Percentiles rank a stretch among this genome's conserved stretches.
Evolutionary conservation across 345 rosid species (phyloP).

Genomic region (Reutealis trisperma): DNA sequence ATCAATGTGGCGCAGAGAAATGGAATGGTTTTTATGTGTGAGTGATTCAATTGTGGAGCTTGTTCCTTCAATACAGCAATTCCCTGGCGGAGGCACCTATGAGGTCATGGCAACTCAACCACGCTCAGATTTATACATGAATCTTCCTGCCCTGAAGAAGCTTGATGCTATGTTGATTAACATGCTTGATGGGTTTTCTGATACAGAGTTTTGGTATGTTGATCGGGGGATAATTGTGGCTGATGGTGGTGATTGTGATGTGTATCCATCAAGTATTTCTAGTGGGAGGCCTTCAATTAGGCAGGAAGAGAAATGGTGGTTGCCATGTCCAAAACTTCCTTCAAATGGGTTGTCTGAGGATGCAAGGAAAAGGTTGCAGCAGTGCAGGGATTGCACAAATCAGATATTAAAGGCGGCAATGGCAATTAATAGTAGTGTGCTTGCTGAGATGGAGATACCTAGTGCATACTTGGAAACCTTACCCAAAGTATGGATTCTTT

Average conservation of each 20-base stretch:
- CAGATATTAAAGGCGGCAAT: slow-evolving; percentile 96
- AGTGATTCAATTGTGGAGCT: slow-evolving; percentile 97
- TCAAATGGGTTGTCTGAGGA: slow-evolving; percentile 75
- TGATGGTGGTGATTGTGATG: slow-evolving; percentile 54
- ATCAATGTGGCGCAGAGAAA: slow-evolving; percentile 91
- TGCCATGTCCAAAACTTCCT: slow-evolving; percentile 84
- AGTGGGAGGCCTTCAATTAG: slow-evolving; percentile 69
- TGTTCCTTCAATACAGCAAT: slow-evolving; percentile 86
- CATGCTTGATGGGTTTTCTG: slow-evolving; percentile 73
- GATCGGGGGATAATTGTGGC: slow-evolving; percentile 81
- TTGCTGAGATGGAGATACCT: slow-evolving; percentile 94
- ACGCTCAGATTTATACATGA: slow-evolving; percentile 81
- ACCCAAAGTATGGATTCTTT: slow-evolving; percentile 64
- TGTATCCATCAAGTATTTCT: slow-evolving; percentile 44
- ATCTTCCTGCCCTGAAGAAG: slow-evolving; percentile 95
- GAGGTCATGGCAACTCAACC: slow-evolving; percentile 92
- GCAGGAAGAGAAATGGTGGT: slow-evolving; percentile 97
- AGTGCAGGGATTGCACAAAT: slow-evolving; percentile 81
- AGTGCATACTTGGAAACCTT: slow-evolving; percentile 76
- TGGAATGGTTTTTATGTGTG: slow-evolving; percentile 94
- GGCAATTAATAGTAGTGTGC: slow-evolving; percentile 91
- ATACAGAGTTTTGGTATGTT: slow-evolving; percentile 85
- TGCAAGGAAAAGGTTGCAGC: slow-evolving; percentile 76
- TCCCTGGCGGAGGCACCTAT: slow-evolving; percentile 88
- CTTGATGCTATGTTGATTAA: slow-evolving; percentile 85